These are phyloP conservation scores for Hyphochytrium catenoides DNA, from an alignment of 352 stramenopile genomes.

Conservation along the genomic window DNA sequence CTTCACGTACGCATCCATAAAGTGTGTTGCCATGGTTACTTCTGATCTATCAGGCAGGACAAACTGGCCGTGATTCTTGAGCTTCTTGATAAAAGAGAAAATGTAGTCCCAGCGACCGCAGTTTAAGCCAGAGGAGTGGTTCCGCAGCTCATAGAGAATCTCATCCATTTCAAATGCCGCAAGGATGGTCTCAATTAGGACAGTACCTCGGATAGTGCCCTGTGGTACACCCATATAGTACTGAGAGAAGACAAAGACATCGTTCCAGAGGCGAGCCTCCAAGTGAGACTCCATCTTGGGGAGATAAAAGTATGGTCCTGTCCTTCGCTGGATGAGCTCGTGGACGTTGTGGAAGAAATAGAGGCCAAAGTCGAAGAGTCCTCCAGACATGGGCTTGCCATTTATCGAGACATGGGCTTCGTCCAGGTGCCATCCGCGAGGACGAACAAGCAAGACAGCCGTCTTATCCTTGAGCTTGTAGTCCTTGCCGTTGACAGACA, in stretches of 20 bases:
- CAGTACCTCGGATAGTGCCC: constrained; percentile 71
- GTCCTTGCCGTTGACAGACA: constrained; percentile 35
- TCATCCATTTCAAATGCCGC: constrained; percentile 94
- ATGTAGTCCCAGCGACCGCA: constrained; percentile 93
- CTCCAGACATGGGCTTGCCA: constrained; percentile 66
- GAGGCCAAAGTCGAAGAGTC: constrained; percentile 84
- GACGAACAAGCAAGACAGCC: constrained; percentile 72
- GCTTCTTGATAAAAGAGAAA: constrained; percentile 92
- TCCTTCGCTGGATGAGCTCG: constrained; percentile 45
- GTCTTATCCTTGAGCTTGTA: constrained; percentile 40
- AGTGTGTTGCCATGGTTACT: constrained; percentile 78
- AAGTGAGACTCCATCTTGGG: constrained; percentile 85
- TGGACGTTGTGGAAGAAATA: constrained; percentile 91
- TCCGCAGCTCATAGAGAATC: constrained; percentile 77
- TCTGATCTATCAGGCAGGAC: constrained; percentile 72
- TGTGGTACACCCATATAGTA: constrained; percentile 67
- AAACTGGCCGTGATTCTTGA: constrained; percentile 68
- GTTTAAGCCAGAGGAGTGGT: constrained; percentile 88
- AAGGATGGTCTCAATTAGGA: constrained; percentile 89
- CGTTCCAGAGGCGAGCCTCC: constrained; percentile 86
- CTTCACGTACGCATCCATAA: constrained; percentile 84
- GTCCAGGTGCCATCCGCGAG: constrained; percentile 78
- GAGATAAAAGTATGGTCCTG: constrained; percentile 82
- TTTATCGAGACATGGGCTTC: constrained; percentile 82
- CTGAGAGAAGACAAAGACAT: constrained; percentile 82